Evolutionary conservation across 2,329 filamentous ascomycete genomes (phyloP).

Genomic region (Ophiostoma tasmaniense): DNA sequence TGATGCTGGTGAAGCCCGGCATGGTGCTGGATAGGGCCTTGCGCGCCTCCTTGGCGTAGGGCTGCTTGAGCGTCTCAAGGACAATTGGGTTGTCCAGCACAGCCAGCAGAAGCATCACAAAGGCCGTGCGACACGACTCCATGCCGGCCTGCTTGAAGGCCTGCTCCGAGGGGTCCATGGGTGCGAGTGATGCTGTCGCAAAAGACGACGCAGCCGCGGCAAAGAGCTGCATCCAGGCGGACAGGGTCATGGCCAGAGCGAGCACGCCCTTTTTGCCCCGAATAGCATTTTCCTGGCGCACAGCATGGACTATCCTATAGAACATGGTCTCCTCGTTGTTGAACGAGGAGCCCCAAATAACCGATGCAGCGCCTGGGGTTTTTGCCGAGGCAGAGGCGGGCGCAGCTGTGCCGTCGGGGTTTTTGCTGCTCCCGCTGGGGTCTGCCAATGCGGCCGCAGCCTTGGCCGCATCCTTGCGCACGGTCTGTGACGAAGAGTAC

Average conservation of each 20-base stretch:
- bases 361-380: slow-evolving; percentile 16
- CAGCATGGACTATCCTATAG: slow-evolving; percentile 83
- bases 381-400: neutral
- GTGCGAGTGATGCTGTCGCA: slow-evolving; percentile 38
- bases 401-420: slow-evolving; percentile 9
- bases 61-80: slow-evolving; percentile 43
- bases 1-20: slow-evolving; percentile 44
- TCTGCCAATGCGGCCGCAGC: neutral
- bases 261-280: slow-evolving; percentile 40
- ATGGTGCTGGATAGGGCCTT: slow-evolving; percentile 44
- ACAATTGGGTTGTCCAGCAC: slow-evolving; percentile 53
- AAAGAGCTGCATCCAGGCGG: slow-evolving; percentile 52
- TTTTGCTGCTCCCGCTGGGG: slow-evolving; percentile 19
- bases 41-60: slow-evolving; percentile 42
- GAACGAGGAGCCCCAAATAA: slow-evolving; percentile 49
- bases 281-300: slow-evolving; percentile 50
- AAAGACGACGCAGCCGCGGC: slow-evolving; percentile 43
- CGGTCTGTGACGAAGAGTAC: slow-evolving; percentile 45
- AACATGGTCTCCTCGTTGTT: slow-evolving; percentile 80
- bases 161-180: slow-evolving; percentile 27
- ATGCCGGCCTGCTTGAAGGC: slow-evolving; percentile 43
- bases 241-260: slow-evolving; percentile 41
- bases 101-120: slow-evolving; percentile 54
- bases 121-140: slow-evolving; percentile 51
- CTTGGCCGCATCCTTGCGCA: slow-evolving; percentile 22